Evolutionary conservation across 1,284 basidiomycete genomes (phyloP).

Genomic region (Xerocomus amazonicus): DNA sequence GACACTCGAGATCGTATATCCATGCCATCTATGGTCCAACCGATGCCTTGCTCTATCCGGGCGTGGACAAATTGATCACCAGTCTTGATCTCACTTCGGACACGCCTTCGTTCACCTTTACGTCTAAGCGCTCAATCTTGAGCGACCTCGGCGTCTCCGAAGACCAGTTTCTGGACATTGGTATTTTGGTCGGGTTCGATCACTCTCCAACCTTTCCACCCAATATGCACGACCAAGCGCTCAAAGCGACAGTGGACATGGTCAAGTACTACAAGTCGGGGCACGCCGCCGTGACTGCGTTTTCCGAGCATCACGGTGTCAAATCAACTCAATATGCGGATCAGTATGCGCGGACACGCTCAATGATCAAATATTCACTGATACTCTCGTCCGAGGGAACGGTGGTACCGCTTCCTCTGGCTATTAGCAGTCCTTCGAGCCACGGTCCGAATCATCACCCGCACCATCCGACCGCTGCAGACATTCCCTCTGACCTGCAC

Average conservation of each 20-base stretch:
- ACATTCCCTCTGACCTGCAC: constrained; percentile 89
- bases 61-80: constrained; percentile 90
- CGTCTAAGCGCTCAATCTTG: constrained; percentile 78
- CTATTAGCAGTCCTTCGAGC: constrained; percentile 50
- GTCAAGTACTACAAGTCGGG: constrained; percentile 89
- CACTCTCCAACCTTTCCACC: constrained; percentile 86
- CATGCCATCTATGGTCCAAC: constrained; percentile 92
- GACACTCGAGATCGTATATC: constrained; percentile 91
- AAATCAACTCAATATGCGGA: constrained; percentile 79
- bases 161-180: constrained; percentile 94
- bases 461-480: constrained; percentile 75
- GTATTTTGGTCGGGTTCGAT: constrained; percentile 89
- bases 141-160: constrained; percentile 74
- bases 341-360: constrained; percentile 84
- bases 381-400: constrained; percentile 89
- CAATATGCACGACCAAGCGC: constrained; percentile 70
- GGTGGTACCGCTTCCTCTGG: constrained; percentile 86
- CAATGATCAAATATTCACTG: constrained; percentile 91
- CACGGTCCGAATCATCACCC: constrained; percentile 56
- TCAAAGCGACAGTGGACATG: constrained; percentile 85
- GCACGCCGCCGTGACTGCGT: constrained; percentile 74
- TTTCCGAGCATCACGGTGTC: constrained; percentile 74
- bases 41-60: constrained; percentile 87
- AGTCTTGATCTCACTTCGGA: constrained; percentile 70
- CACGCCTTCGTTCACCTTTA: constrained; percentile 77